phyloP scores from a whole-genome alignment of 2,329 filamentous ascomycete species.

The Nigrospora oryzae region DNA sequence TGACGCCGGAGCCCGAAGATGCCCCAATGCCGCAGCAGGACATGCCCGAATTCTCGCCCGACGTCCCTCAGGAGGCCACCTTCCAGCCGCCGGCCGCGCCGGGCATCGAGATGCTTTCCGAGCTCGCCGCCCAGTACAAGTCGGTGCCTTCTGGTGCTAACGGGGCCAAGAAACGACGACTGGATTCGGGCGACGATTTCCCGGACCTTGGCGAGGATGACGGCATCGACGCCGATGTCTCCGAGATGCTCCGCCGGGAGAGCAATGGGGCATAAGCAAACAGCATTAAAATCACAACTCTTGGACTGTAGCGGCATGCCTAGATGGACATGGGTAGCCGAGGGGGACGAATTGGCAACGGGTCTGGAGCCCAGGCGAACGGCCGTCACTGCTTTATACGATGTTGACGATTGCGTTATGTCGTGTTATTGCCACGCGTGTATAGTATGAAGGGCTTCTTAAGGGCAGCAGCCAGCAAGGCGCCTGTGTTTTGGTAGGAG shows the following conservation, averaged over 20 bases:
- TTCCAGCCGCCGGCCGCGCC: constrained; percentile 14
- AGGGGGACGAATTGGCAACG: no score
- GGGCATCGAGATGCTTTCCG: constrained; percentile 30
- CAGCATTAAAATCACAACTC: no score
- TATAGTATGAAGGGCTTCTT: no score
- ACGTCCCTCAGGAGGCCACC: constrained; percentile 12
- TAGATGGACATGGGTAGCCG: no score
- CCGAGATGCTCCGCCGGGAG: constrained; percentile 42
- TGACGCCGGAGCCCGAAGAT: constrained; percentile 52
- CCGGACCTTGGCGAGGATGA: constrained; percentile 46
- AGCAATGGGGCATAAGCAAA: constrained; percentile 12
- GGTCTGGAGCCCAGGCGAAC: no score
- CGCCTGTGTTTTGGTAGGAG: no score
- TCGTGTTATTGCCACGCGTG: no score
- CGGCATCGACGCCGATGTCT: constrained; percentile 48
- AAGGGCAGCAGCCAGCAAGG: no score
- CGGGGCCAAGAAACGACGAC: constrained; percentile 47
- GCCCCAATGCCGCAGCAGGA: constrained; percentile 9
- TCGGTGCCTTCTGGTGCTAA: constrained; percentile 40
- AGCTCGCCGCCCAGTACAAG: constrained; percentile 35
- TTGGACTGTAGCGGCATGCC: no score
- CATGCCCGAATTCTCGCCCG: constrained; percentile 11
- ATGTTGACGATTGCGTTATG: no score
- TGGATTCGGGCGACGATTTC: constrained; percentile 43
- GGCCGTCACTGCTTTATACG: no score